These are phyloP conservation scores for Paramecium caudatum DNA, from an alignment of 73 alveolate species.

Conservation along the genomic window DNA sequence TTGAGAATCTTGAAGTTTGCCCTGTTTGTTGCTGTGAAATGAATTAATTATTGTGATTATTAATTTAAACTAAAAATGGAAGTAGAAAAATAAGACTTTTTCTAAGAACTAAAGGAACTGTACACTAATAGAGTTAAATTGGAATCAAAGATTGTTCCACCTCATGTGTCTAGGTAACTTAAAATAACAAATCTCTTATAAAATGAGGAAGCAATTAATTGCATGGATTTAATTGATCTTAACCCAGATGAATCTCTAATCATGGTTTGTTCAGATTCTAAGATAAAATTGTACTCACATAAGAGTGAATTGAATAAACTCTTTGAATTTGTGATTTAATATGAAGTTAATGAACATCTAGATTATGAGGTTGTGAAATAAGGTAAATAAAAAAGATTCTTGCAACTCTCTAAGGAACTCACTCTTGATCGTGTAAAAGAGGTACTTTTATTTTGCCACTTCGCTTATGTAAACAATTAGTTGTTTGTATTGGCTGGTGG, in stretches of 20 bases:
- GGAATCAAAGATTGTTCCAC: not conserved
- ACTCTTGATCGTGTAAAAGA: slow-evolving; percentile 24
- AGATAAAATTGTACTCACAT: slow-evolving; percentile 39
- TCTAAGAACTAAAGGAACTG: not conserved
- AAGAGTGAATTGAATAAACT: not conserved
- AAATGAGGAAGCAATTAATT: slow-evolving; percentile 12
- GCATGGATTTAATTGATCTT: slow-evolving; percentile 28
- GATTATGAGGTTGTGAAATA: slow-evolving; percentile 24
- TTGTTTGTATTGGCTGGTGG: slow-evolving; percentile 32
- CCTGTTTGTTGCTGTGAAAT: slow-evolving; percentile 32
- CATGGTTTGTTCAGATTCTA: slow-evolving; percentile 18
- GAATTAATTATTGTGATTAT: slow-evolving; percentile 1
- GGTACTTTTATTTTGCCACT: not conserved
- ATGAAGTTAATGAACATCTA: slow-evolving; percentile 25
- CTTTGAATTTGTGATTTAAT: not conserved
- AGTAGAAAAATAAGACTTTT: slow-evolving; percentile 21
- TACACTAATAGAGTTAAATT: not conserved
- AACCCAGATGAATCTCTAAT: not conserved
- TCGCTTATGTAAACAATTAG: not conserved
- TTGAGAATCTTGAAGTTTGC: not conserved
- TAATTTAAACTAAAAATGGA: slow-evolving; percentile 16
- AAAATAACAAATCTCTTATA: not conserved
- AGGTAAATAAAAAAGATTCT: slow-evolving; percentile 9
- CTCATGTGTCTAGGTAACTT: not conserved
- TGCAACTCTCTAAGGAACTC: not conserved